Conservation (phyloP, 1,139 yeast species). For the Kodamaea sp. region DNA sequence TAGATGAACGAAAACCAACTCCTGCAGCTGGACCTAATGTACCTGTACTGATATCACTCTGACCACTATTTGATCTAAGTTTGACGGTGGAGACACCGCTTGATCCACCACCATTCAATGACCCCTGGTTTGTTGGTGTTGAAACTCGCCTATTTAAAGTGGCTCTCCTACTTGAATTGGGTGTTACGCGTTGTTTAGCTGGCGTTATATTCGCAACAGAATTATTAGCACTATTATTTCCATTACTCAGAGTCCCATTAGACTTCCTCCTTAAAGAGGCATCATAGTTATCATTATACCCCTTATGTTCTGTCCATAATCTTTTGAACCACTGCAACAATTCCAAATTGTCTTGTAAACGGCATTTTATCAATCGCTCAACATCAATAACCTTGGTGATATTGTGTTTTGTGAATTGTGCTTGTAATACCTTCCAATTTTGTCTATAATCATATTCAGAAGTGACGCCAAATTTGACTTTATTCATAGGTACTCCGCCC, state of each 20-base stretch:
- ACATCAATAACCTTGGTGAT: conserved; percentile 78
- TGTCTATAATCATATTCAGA: conserved; percentile 74
- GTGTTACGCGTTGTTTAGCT: conserved; percentile 2
- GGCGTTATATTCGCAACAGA: conserved; percentile 7
- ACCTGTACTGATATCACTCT: too few relatives aligned
- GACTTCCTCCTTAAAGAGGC: conserved; percentile 38
- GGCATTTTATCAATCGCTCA: conserved; percentile 77
- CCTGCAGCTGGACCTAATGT: too few relatives aligned
- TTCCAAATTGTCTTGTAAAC: conserved; percentile 90
- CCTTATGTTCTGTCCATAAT: conserved; percentile 75
- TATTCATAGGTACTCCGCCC: conserved; percentile 74
- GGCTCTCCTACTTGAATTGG: conserved; percentile 2
- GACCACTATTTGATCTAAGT: too few relatives aligned
- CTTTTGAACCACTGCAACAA: conserved; percentile 88
- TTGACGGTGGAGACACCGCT: too few relatives aligned
- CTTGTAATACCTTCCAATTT: conserved; percentile 83
- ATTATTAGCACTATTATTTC: conserved; percentile 5
- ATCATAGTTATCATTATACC: conserved; percentile 60
- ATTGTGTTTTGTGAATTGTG: conserved; percentile 64
- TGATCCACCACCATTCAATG: conserved; percentile 3
- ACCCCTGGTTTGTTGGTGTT: conserved; percentile 1
- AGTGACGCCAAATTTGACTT: conserved; percentile 62
- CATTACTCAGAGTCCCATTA: conserved; percentile 4
- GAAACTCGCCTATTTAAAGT: background rate
- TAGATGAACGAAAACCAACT: conserved; percentile 1